phyloP scores from a whole-genome alignment of 805 yeast genomes.

The Lipomyces kockii region DNA sequence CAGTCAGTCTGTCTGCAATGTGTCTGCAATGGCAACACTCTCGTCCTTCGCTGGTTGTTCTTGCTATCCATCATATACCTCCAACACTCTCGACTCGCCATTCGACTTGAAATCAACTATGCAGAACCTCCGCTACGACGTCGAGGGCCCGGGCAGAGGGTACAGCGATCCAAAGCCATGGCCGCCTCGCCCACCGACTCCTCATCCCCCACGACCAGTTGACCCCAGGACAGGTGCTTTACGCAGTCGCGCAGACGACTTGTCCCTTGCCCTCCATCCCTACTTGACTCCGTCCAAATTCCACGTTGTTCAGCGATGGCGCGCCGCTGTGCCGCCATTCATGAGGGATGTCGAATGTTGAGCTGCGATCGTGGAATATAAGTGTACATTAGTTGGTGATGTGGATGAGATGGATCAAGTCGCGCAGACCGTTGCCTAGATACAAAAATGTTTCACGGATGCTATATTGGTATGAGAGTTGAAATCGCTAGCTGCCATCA shows the following conservation, averaged over 20 bases:
- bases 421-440: neutral
- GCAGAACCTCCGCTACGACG: neutral
- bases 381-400: neutral
- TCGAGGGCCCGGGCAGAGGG: neutral
- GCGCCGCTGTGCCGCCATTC: neutral
- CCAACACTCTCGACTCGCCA: neutral
- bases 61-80: neutral
- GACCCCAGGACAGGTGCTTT: neutral
- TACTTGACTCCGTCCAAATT: neutral
- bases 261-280: neutral
- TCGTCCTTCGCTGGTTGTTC: neutral
- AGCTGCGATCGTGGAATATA: neutral
- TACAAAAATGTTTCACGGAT: no score
- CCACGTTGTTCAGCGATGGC: neutral
- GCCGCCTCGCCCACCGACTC: conserved; percentile 32
- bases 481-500: neutral
- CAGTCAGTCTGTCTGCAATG: neutral
- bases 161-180: conserved; percentile 15
- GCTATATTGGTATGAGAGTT: neutral
- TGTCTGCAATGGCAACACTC: neutral
- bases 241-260: neutral
- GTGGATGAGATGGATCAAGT: neutral
- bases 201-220: conserved; percentile 24
- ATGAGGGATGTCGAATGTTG: neutral
- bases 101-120: neutral